These are phyloP conservation scores for Candida jianshihensis DNA, from an alignment of 805 yeast genomes.

Conservation along the genomic window DNA sequence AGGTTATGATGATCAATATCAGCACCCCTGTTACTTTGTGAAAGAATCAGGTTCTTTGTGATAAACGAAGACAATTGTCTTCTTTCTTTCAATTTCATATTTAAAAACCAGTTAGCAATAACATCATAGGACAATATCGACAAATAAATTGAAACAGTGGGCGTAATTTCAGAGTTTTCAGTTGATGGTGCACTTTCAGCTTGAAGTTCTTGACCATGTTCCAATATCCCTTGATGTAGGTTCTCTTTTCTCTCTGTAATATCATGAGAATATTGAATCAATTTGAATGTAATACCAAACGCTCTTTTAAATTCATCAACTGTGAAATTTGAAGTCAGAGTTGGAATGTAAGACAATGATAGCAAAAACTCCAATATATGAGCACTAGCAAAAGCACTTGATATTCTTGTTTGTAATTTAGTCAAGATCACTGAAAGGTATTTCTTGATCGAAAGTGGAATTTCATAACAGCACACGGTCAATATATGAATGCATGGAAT, in stretches of 20 bases:
- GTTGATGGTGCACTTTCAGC: slow-evolving; percentile 54
- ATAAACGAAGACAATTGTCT: slow-evolving; percentile 56
- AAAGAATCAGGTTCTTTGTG: slow-evolving; percentile 43
- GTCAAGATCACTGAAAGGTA: slow-evolving; percentile 61
- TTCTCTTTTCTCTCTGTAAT: slow-evolving; percentile 19
- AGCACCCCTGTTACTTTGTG: slow-evolving; percentile 29
- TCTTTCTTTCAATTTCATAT: slow-evolving; percentile 53
- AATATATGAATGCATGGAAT: slow-evolving; percentile 72
- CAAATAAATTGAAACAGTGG: slow-evolving; percentile 53
- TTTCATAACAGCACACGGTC: slow-evolving; percentile 73
- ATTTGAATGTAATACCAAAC: slow-evolving; percentile 77
- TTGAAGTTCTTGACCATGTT: slow-evolving; percentile 37
- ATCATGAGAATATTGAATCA: slow-evolving; percentile 66
- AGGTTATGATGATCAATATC: slow-evolving; percentile 39
- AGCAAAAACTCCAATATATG: slow-evolving; percentile 71
- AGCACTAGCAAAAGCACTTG: slow-evolving; percentile 60
- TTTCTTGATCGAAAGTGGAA: slow-evolving; percentile 66
- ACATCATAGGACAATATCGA: slow-evolving; percentile 60
- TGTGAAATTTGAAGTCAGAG: slow-evolving; percentile 63
- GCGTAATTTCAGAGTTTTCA: slow-evolving; percentile 34
- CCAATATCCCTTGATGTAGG: slow-evolving; percentile 23
- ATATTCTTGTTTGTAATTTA: slow-evolving; percentile 67
- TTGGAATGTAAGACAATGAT: slow-evolving; percentile 58
- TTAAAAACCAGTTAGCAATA: slow-evolving; percentile 65
- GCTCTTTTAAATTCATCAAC: slow-evolving; percentile 72